Percentiles rank a stretch among this genome's conserved stretches.
Evolutionary conservation across 2,329 filamentous ascomycete species (phyloP).

Genomic region (Aspergillus unguis): DNA sequence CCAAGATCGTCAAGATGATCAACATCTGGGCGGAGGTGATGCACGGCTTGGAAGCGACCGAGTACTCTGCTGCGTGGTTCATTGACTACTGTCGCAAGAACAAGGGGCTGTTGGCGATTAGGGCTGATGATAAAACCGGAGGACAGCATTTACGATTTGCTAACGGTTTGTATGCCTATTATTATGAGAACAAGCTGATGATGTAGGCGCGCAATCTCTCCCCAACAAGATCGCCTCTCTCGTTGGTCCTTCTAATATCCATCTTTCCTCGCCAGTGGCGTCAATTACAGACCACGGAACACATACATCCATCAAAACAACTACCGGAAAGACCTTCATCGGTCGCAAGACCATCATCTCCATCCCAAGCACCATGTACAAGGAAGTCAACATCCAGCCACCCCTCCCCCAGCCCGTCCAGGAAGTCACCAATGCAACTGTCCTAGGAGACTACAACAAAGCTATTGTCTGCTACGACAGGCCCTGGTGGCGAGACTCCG

Average conservation of each 20-base stretch:
- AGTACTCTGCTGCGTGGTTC: slow-evolving; percentile 38
- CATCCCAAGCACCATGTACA: slow-evolving; percentile 49
- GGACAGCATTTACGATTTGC: slow-evolving; percentile 37
- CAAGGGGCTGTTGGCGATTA: slow-evolving; percentile 33
- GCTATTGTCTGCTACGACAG: slow-evolving; percentile 40
- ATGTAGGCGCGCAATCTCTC: slow-evolving; percentile 10
- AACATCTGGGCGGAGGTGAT: slow-evolving; percentile 40
- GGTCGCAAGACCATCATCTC: slow-evolving; percentile 46
- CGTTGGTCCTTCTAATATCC: background rate
- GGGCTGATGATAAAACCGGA: slow-evolving; percentile 34
- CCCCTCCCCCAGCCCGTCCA: slow-evolving; percentile 29
- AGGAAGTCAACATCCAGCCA: slow-evolving; percentile 48
- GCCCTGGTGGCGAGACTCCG: slow-evolving; percentile 35
- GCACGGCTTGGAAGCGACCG: slow-evolving; percentile 37
- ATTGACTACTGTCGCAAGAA: slow-evolving; percentile 41
- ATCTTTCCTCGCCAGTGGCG: background rate
- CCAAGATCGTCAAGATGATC: slow-evolving; percentile 33
- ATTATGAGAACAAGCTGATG: background rate
- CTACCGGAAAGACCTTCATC: background rate
- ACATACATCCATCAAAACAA: slow-evolving; percentile 5
- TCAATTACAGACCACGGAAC: background rate
- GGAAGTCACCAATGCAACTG: slow-evolving; percentile 27
- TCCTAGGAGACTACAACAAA: slow-evolving; percentile 38
- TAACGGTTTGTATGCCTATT: slow-evolving; percentile 10
- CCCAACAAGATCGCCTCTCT: slow-evolving; percentile 1